These are phyloP conservation scores for Hemisphaericaspora lyxosophila DNA, from an alignment of 1,139 yeast species.

Conservation along the genomic window DNA sequence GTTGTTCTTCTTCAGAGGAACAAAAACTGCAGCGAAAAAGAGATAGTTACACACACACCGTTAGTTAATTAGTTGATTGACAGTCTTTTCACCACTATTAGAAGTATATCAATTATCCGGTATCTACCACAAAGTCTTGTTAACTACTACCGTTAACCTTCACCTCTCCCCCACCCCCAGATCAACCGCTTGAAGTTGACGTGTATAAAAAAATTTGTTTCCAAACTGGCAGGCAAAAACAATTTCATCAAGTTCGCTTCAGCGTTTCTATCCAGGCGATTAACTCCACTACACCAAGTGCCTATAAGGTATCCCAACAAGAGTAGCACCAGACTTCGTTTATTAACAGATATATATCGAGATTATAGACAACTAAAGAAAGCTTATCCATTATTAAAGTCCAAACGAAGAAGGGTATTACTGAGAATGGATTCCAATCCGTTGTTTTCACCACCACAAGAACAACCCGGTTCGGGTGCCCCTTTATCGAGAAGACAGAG, in stretches of 20 bases:
- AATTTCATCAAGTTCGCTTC: slow-evolving; percentile 20
- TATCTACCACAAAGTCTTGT: too few species aligned
- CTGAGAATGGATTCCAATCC: slow-evolving; percentile 1
- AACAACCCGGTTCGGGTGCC: neutral
- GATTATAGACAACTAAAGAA: slow-evolving; percentile 27
- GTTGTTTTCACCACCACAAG: neutral
- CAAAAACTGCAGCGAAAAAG: too few species aligned
- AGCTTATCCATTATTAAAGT: slow-evolving; percentile 13
- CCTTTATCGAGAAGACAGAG: slow-evolving; percentile 32
- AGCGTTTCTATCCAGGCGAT: slow-evolving; percentile 19
- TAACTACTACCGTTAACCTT: too few species aligned
- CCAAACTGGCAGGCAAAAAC: slow-evolving; percentile 10
- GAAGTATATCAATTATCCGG: too few species aligned
- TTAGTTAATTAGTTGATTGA: too few species aligned
- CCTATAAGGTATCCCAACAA: neutral
- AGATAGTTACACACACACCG: too few species aligned
- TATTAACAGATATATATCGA: slow-evolving; percentile 22
- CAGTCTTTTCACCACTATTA: too few species aligned
- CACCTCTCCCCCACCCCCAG: too few species aligned
- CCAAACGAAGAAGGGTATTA: slow-evolving; percentile 1
- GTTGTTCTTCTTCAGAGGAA: too few species aligned
- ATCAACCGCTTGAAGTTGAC: too few species aligned
- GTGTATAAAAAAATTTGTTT: too few species aligned
- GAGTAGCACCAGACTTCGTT: slow-evolving; percentile 16
- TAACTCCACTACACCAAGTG: slow-evolving; percentile 13